Base-by-base conservation (phyloP, 805 yeast genomes). In the Lipomyces starkeyi region DNA sequence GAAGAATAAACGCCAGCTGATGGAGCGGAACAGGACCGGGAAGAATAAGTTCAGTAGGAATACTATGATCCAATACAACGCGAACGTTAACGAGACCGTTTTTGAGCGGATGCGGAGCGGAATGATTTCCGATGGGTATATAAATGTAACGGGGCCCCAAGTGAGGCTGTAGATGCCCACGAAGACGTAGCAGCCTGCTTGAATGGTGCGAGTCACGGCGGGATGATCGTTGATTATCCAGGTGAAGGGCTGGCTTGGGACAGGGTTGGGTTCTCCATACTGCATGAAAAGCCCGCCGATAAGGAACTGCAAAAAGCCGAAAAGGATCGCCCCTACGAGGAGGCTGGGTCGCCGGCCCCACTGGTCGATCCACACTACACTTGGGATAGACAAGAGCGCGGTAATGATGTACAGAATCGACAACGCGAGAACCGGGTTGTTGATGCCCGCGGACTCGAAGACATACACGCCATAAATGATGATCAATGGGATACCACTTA, bases 11-110 rank as follows among this genome's bases (percentile, higher is more conserved):
- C 35, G 35, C 35, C 35, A 34, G 6, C 35, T 7, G 9, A 34
- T 34, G 9, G 35, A 34, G 9, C 35, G 35, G 9, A 85, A 77
- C 78, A 83, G 80, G 54, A 84, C 80, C 25, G 91, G 91, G 0
- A 90, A 86, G 72, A 87, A 84, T 88, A 87, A 85, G 63, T 87
- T 91, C 53, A 88, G 88, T 65, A 86, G 82, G 72, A 87, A 88
- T 76, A 87, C 87, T 72, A 83, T 83, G 27, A 85, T 76, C 91
- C 91, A 88, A 79, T 87, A 87, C 63, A 86, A 82, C 67, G 88
- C 86, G 8, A 91, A 86, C 9, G 89, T 85, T 22, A 87, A 78
- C 52, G 89, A 87, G 40, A 88, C 83, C 53, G 87, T 86, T 43
- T 85, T 83, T 8, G 89, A 84, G 78, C 90, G 85, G 43, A 83